Evolutionary conservation across 352 stramenopile genomes (phyloP), one percentile per base, ranked within the genome.

Genomic region (Plasmopara halstedii): DNA sequence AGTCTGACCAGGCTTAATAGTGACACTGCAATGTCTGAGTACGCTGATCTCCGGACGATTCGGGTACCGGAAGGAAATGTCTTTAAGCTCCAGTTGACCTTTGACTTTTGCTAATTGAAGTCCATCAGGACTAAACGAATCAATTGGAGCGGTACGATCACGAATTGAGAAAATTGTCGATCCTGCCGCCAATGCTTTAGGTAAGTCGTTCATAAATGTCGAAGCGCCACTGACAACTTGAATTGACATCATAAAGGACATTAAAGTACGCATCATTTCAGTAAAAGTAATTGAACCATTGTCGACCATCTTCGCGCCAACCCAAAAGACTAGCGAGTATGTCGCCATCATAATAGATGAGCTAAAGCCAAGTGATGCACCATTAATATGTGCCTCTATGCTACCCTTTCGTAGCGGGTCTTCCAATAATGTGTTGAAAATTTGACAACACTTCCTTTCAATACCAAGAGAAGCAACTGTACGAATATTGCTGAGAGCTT

Each of bases 291-390:
- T 76, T 4, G 53, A 33, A 3, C 50, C 49, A 25, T 66, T 32
- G 18, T 70, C 21, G 0, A 87, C 67, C 3, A 79, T 25, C 42
- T 56, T 63, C 1, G 50, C 73, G 11, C 75, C 75, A 43, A 75
- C 83, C 65, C 72, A 88, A 48, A 88, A 88, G 1, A 70, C 58
- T 3, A 85, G 47, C 3, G 71, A 53, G 43, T 85, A 75, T 1
- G 58, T 62, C 2, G 66, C 70, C 32, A 78, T 65, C 8, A 42
- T 18, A 29, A 42, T 31, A 19, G 29, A 42, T 2, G 36, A 42
- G 36, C 36, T 42, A 14, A 56, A 97, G 17, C 59, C 95, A 58
- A 81, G 25, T 11, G 64, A 47, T 4, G 76, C 7, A 4, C 70
- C 70, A 42, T 72, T 73, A 2, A 63, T 26, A n/a, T 67, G 53